These are phyloP conservation scores for Neocatenulostroma microsporum DNA, from an alignment of 2,329 filamentous ascomycete genomes.

Conservation along the genomic window DNA sequence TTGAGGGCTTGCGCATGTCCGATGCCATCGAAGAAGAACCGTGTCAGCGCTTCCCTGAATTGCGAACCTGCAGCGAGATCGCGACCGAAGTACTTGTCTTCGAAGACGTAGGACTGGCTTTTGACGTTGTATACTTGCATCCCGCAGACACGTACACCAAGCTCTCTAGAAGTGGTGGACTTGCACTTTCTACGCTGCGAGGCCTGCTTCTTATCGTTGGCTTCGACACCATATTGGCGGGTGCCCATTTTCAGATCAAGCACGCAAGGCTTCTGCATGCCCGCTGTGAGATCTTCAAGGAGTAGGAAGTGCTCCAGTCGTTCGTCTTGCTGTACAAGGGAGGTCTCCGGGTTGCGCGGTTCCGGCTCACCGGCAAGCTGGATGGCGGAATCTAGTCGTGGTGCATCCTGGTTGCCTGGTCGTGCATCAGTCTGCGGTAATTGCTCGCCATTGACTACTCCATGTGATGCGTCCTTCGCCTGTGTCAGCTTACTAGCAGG, in stretches of 20 bases:
- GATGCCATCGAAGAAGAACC: slow-evolving; percentile 85
- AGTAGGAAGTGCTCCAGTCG: slow-evolving; percentile 89
- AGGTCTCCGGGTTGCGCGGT: slow-evolving; percentile 38
- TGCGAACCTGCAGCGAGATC: slow-evolving; percentile 78
- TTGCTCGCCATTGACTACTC: too few species aligned
- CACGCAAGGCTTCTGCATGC: slow-evolving; percentile 94
- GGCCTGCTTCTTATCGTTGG: slow-evolving; percentile 80
- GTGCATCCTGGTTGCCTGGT: slow-evolving; percentile 3
- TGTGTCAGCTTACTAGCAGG: slow-evolving; percentile 2
- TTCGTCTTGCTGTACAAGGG: slow-evolving; percentile 40
- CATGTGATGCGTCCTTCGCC: not conserved
- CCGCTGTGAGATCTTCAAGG: slow-evolving; percentile 87
- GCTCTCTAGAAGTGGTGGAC: slow-evolving; percentile 79
- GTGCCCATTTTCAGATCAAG: slow-evolving; percentile 99
- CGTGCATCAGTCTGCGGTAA: not conserved
- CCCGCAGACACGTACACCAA: slow-evolving; percentile 89
- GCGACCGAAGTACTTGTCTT: slow-evolving; percentile 96
- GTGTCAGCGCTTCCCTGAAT: slow-evolving; percentile 79
- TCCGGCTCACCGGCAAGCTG: slow-evolving; percentile 17
- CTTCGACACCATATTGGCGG: slow-evolving; percentile 90
- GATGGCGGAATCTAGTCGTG: slow-evolving; percentile 25
- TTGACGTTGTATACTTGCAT: slow-evolving; percentile 92
- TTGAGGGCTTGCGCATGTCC: slow-evolving; percentile 70
- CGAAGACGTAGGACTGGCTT: slow-evolving; percentile 79
- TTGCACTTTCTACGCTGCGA: slow-evolving; percentile 92